These are phyloP conservation scores for Paxillus involutus DNA, from an alignment of 768 basidiomycete genomes.

Conservation along the genomic window DNA sequence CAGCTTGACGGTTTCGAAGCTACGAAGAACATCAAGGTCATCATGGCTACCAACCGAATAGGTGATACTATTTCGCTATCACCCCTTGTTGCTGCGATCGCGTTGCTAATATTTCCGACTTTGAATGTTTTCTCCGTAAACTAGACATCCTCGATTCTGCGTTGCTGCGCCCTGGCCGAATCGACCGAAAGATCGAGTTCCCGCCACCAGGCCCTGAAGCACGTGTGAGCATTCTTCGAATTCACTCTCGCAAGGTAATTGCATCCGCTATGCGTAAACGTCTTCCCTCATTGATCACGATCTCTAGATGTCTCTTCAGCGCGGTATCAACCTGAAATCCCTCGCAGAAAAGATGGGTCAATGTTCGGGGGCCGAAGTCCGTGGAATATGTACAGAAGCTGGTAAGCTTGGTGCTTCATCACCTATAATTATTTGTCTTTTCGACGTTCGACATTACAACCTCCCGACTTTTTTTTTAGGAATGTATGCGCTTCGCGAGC, in stretches of 20 bases:
- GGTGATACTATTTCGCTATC: conserved; percentile 39
- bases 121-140: too few species aligned
- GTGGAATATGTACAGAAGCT: conserved; percentile 97
- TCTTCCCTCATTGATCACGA: background rate
- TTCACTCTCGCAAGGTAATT: conserved; percentile 89
- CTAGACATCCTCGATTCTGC: conserved; percentile 93
- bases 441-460: background rate
- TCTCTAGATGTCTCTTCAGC: conserved; percentile 89
- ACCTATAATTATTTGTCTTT: background rate
- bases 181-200: conserved; percentile 98
- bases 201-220: conserved; percentile 97
- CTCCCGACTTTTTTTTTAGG: conserved; percentile 39
- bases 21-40: conserved; percentile 83
- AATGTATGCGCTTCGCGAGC: conserved; percentile 96
- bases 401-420: conserved; percentile 43
- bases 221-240: conserved; percentile 93
- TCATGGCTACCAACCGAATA: conserved; percentile 98
- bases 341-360: conserved; percentile 99
- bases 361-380: conserved; percentile 95
- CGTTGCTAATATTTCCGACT: too few species aligned
- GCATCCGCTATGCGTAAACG: background rate
- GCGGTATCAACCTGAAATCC: conserved; percentile 94
- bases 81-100: conserved; percentile 43
- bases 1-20: conserved; percentile 88
- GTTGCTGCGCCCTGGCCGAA: conserved; percentile 89